Evolutionary conservation across 2,329 filamentous ascomycete species (phyloP), one percentile per base, ranked within the genome.

Genomic region (Tricladium varicosporioides): DNA sequence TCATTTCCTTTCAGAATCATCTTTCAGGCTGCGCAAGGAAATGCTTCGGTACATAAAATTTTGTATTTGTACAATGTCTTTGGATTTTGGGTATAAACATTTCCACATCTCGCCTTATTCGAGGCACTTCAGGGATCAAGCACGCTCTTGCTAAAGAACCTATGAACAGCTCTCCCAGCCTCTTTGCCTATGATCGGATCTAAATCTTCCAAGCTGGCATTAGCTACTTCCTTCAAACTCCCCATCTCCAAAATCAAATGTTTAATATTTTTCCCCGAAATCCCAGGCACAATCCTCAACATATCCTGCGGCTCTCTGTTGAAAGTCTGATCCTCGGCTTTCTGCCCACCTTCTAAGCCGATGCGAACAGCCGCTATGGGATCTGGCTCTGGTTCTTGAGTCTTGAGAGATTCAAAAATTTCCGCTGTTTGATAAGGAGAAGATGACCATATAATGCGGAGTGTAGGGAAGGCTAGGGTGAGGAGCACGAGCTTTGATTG

Each of bases 381-480:
- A 71, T 99, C 92, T 0, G 94, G 94, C 73, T 99, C 94, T 2
- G 87, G 80, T 65, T 93, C 88, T 67, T 92, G 88, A 63, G 91
- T 88, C 76, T 99, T 99, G 54, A 99, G 82, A 63, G 91, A 87
- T 67, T 92, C 88, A 71, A 99, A 97, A 60, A 99, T 97, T 76
- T 97, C 92, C 1, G 94, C 94, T 0, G 94, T 97, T 72, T 99
- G 92, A 70, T 96, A 96, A 0, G 94, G 93, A 10, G 88, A 92
- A 8, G 85, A 90, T 8, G 89, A 94, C 94, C 94, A 99, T 65
- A 99, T 91, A 65, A 99, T 89, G 63, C 91, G 88, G 49, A 99
- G 80, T 18, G 85, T 85, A 0, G 94, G 94, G 67, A 97, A 99
- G 0, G 93, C 90, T 5, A 99, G 82, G 0, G 92, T 97, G 16